Evolutionary conservation across 768 basidiomycete species (phyloP), one percentile per base, ranked within the genome.

Genomic region (Nidularia sp.): DNA sequence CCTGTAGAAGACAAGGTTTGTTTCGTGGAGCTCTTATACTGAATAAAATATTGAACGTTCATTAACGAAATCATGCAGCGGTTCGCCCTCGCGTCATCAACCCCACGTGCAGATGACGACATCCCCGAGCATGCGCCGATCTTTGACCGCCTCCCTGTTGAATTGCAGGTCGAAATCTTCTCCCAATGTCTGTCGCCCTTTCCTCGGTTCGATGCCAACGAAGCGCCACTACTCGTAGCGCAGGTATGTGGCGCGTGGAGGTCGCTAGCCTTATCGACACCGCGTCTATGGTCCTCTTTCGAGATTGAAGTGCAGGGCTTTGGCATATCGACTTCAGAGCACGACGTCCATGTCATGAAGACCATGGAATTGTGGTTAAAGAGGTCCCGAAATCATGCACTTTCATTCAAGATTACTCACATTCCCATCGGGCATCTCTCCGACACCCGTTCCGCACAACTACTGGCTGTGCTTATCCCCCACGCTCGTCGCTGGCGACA

Each of bases 281-380:
- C 80, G 6, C 67, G 65, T 49, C 61, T 82, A 25, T 82, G 80
- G 80, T 70, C 73, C 10, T 69, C 73, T 1, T 74, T 82, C 50
- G 61, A 67, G 50, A 55, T 77, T 53, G 62, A 70, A 18, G 54
- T 71, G 32, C 48, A 55, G 34, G 61, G 56, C 50, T 59, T 55
- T 22, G 55, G 51, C 33, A 46, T 49, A 25, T 45, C 50, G 34
- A 47, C 34, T 47, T 57, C 50, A 4, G 22, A 44, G 18, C 50
- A 57, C 22, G 53, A 59, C 35, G 46, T 55, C 15, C 48, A 61
- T 46, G 51, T 63, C 39, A 53, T 70, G 47, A 53, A 52, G 18
- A 52, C 57, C 3, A 56, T 73, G 61, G 49, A 62, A 29, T 47
- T 62, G 5, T 79, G 75, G 74, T 58, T 79, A 46, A 47, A 60